Conservation (phyloP, 2,329 filamentous ascomycete genomes). For the Colletotrichum abscissum region DNA sequence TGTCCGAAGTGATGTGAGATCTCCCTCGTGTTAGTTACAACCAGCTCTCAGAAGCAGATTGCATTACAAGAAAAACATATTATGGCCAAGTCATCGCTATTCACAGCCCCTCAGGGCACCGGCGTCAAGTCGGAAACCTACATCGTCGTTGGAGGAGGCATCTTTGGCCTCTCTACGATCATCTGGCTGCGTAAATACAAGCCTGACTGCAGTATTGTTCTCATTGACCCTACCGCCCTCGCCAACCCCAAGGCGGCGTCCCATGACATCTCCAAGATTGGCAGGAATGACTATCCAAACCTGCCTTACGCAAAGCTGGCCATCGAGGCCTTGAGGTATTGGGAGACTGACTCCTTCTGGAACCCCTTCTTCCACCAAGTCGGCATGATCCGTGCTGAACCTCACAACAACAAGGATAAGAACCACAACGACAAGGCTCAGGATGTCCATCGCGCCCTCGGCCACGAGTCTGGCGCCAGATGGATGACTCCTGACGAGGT, state of each 20-base stretch:
- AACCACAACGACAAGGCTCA: slow-evolving; percentile 57
- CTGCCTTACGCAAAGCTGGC: slow-evolving; percentile 53
- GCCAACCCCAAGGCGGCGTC: slow-evolving; percentile 55
- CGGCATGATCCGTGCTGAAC: slow-evolving; percentile 61
- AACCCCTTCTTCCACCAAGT: slow-evolving; percentile 65
- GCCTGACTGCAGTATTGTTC: slow-evolving; percentile 42
- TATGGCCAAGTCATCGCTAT: slow-evolving; percentile 28
- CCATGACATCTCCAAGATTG: slow-evolving; percentile 60
- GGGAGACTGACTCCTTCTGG: slow-evolving; percentile 60
- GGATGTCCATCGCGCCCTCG: slow-evolving; percentile 47
- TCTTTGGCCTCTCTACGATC: slow-evolving; percentile 57
- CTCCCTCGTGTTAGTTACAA: not conserved
- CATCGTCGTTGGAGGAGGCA: slow-evolving; percentile 55
- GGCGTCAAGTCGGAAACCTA: slow-evolving; percentile 32
- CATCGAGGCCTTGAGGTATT: slow-evolving; percentile 52
- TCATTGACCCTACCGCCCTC: slow-evolving; percentile 49
- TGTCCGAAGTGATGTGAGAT: not conserved
- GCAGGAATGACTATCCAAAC: slow-evolving; percentile 55
- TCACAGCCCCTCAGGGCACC: not conserved
- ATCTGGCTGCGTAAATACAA: slow-evolving; percentile 46
- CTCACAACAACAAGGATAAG: slow-evolving; percentile 55
- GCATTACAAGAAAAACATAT: not conserved
- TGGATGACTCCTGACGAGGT: slow-evolving; percentile 62
- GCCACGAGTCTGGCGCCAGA: slow-evolving; percentile 52
- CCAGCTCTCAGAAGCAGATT: not conserved